Conservation (phyloP, 179 eudicot genomes). For the Beta lomatogona region DNA sequence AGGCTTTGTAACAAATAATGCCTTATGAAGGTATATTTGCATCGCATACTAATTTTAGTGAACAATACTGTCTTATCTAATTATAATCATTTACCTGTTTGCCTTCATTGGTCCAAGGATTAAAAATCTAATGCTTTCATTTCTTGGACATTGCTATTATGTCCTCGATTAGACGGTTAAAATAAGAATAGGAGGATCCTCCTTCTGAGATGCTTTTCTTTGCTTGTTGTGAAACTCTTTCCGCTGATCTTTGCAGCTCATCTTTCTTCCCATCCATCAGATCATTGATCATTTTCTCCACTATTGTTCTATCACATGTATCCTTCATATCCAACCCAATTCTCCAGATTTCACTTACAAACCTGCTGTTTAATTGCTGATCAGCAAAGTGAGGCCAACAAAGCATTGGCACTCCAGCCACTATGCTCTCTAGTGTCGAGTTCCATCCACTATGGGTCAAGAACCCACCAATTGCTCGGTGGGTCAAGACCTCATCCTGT, state of each 20-base stretch:
- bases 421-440: conserved; percentile 55
- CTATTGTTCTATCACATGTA: conserved; percentile 45
- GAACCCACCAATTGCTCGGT: conserved; percentile 56
- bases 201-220: conserved; percentile 30
- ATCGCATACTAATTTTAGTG: background rate
- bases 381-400: conserved; percentile 61
- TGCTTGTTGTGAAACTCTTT: conserved; percentile 27
- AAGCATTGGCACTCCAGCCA: conserved; percentile 54
- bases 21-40: background rate
- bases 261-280: conserved; percentile 37
- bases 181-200: conserved; percentile 31
- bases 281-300: conserved; percentile 45
- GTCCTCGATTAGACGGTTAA: conserved; percentile 37
- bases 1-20: background rate
- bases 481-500: conserved; percentile 61
- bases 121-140: no score
- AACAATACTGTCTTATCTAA: no score
- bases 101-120: background rate
- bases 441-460: conserved; percentile 67
- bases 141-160: conserved; percentile 24
- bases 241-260: conserved; percentile 23
- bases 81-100: no score
- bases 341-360: conserved; percentile 43
- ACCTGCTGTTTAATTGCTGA: conserved; percentile 56
- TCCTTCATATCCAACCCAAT: conserved; percentile 65